Percentiles rank a stretch among this genome's conserved stretches.
These are phyloP conservation scores for Apiosordaria backusii DNA, from an alignment of 495 filamentous ascomycete species.

Conservation along the genomic window DNA sequence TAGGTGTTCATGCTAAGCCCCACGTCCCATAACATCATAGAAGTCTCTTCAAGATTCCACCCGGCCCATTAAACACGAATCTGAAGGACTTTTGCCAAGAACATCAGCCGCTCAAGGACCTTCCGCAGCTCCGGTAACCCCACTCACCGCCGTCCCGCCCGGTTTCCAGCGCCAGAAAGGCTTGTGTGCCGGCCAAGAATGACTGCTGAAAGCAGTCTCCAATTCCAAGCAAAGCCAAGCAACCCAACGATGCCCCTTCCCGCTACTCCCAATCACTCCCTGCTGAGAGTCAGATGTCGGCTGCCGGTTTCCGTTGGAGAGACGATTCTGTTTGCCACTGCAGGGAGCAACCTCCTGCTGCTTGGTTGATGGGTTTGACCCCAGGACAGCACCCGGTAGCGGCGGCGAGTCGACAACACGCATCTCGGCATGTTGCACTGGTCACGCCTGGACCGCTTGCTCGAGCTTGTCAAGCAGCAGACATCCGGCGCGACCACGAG, in stretches of 20 bases:
- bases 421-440: background rate
- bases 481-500: constrained; percentile 25
- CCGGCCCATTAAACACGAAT: no score
- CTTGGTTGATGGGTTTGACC: background rate
- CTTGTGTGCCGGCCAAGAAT: constrained; percentile 13
- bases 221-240: constrained; percentile 19
- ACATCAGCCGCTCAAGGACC: background rate
- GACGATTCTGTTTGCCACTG: background rate
- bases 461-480: constrained; percentile 2
- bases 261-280: background rate
- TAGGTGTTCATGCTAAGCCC: no score
- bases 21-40: no score
- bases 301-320: constrained; percentile 8
- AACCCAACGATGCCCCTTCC: constrained; percentile 8
- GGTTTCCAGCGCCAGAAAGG: background rate
- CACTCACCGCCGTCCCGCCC: background rate
- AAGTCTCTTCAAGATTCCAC: background rate
- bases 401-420: background rate
- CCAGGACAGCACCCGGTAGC: background rate
- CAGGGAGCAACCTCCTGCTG: background rate
- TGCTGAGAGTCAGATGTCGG: background rate
- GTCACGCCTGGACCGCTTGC: background rate
- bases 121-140: background rate
- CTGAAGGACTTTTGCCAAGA: no score
- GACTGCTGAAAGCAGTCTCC: background rate